A percentile compares a stretch with the other conserved stretches of the same genome.
These are phyloP conservation scores for Cryptococcus sp. DNA, from an alignment of 1,284 basidiomycete species.

Conservation along the genomic window DNA sequence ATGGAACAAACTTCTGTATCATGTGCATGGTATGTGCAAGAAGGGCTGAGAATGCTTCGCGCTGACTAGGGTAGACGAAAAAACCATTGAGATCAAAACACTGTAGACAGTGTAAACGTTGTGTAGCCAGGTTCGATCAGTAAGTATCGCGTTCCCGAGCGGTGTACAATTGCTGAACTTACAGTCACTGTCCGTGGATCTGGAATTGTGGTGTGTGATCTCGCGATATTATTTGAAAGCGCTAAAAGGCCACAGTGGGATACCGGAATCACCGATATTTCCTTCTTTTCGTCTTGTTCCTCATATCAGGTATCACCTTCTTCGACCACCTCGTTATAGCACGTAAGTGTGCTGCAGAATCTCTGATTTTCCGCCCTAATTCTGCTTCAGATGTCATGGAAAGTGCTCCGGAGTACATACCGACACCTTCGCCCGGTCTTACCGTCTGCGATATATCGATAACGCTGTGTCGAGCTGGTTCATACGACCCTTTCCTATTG, in stretches of 20 bases:
- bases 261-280: slow-evolving; percentile 93
- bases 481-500: slow-evolving; percentile 76
- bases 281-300: slow-evolving; percentile 75
- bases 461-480: slow-evolving; percentile 61
- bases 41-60: not conserved
- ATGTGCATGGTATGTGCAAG: slow-evolving; percentile 65
- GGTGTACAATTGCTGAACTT: not conserved
- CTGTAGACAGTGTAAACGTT: slow-evolving; percentile 85
- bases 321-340: slow-evolving; percentile 79
- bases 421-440: slow-evolving; percentile 50
- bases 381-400: slow-evolving; percentile 38
- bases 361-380: not conserved
- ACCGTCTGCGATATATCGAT: slow-evolving; percentile 61
- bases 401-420: slow-evolving; percentile 47
- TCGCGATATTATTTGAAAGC: not conserved
- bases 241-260: slow-evolving; percentile 61
- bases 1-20: slow-evolving; percentile 94
- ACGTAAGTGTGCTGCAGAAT: slow-evolving; percentile 55
- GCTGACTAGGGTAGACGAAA: slow-evolving; percentile 55
- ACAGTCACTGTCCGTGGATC: slow-evolving; percentile 96
- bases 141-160: slow-evolving; percentile 46
- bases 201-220: slow-evolving; percentile 82
- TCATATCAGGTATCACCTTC: slow-evolving; percentile 71
- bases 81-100: slow-evolving; percentile 94
- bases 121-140: slow-evolving; percentile 87